Base-by-base conservation (phyloP, 2,329 filamentous ascomycete genomes). In the Claviceps africana region DNA sequence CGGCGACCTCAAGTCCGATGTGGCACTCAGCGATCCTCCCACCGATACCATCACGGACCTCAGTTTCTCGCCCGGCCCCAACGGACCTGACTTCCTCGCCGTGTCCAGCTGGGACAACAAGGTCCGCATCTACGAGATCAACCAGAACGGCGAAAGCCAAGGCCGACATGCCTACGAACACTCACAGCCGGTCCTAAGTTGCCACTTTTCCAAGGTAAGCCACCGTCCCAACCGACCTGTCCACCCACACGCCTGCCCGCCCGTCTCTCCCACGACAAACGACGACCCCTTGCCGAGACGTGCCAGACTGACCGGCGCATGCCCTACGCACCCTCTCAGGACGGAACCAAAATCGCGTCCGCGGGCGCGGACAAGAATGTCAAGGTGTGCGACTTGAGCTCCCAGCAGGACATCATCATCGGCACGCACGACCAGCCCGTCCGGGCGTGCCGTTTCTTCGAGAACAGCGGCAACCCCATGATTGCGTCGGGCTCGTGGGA, bases 61-160 rank as follows among this genome's bases (percentile, higher is more conserved):
- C 55, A 74, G 81, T 48, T 98, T 96, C 72, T 90, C 85, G 15
- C 81, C 85, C 63, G 75, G 63, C 63, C 71, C 56, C 63, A 74
- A 65, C 62, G 67, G 62, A 46, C 65, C 67, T 62, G 88, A 97
- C 61, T 86, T 94, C 65, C 76, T 98, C 19, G 89, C 91, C 25
- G 87, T 96, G 37, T 75, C 88, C 47, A 95, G 88, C 61, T 98
- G 93, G 93, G 93, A 98, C 71, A 95, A 94, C 74, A 95, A 95
- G 68, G 88, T 97, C 57, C 85, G 90, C 64, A 91, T 98, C 65
- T 98, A 97, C 72, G 88, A 97, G 68, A 88, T 97, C 65, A 81
- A 84, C 58, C 71, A 70, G 53, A 81, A 81, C 58, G 88, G 89
- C 44, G 79, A 86, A 64, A 91, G 86, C 63, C 81, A 88, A 65